Conservation (phyloP, 305 asterid genomes). For the Rubia tinctorum region DNA sequence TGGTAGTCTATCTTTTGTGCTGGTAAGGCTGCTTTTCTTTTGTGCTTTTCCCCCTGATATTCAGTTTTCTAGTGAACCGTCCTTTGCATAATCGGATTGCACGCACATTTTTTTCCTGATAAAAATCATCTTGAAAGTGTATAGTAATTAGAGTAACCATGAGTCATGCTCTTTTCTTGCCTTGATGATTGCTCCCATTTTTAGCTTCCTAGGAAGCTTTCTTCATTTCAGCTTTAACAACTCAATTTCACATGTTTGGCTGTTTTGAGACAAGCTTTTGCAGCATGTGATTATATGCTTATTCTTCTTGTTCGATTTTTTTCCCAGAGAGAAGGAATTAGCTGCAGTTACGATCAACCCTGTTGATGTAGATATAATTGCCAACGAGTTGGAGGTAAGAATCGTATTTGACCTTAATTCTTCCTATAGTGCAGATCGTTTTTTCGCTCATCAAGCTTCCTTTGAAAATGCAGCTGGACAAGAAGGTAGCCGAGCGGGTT, state of each 20-base stretch:
- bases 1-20: not conserved
- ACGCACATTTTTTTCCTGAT: not conserved
- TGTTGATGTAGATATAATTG: slow-evolving; percentile 77
- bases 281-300: not conserved
- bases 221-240: not conserved
- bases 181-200: not conserved
- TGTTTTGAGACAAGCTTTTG: not conserved
- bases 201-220: not conserved
- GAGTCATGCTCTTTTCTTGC: not conserved
- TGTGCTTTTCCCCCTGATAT: not conserved
- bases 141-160: not conserved
- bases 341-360: slow-evolving; percentile 90
- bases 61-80: not conserved
- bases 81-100: not conserved
- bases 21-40: not conserved
- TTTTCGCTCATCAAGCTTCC: not conserved
- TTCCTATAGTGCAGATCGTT: not conserved
- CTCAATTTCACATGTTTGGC: not conserved
- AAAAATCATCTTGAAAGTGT: not conserved
- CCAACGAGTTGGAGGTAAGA: slow-evolving; percentile 79
- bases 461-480: slow-evolving; percentile 60
- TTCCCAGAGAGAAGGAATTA: slow-evolving; percentile 47
- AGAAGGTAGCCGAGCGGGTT: slow-evolving; percentile 89
- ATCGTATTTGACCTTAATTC: slow-evolving; percentile 8
- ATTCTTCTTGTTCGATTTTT: not conserved